phyloP scores from a whole-genome alignment of 495 filamentous ascomycete genomes.

The Acidiella bohemica region DNA sequence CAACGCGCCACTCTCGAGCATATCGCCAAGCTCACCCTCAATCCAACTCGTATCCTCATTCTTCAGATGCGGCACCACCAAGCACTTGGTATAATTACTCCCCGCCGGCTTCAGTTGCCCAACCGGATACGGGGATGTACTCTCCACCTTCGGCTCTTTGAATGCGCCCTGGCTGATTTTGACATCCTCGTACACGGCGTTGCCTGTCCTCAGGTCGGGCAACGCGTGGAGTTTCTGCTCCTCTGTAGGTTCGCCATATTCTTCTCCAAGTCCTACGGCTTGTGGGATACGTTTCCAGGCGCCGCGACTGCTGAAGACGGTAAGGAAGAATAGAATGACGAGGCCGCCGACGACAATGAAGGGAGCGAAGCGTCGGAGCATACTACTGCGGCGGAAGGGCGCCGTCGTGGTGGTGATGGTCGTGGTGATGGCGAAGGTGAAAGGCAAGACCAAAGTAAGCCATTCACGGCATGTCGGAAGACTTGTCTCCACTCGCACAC shows the following conservation, averaged over 20 bases:
- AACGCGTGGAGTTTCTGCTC: slow-evolving; percentile 7
- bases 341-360: slow-evolving; percentile 5
- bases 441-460: too few relatives aligned
- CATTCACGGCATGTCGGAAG: too few relatives aligned
- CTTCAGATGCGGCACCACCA: slow-evolving; percentile 46
- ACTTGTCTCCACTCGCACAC: too few relatives aligned
- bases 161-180: neutral
- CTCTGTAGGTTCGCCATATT: slow-evolving; percentile 1
- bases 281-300: slow-evolving; percentile 13
- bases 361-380: slow-evolving; percentile 7
- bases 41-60: slow-evolving; percentile 52
- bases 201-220: slow-evolving; percentile 6
- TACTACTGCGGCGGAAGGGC: too few relatives aligned
- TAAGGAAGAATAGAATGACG: slow-evolving; percentile 6
- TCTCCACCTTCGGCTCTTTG: slow-evolving; percentile 17
- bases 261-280: slow-evolving; percentile 9
- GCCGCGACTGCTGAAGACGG: slow-evolving; percentile 5
- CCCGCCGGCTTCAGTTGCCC: slow-evolving; percentile 19
- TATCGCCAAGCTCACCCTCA: slow-evolving; percentile 37
- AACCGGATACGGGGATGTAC: slow-evolving; percentile 12
- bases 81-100: slow-evolving; percentile 31
- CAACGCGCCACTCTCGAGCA: slow-evolving; percentile 23
- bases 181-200: neutral
- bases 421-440: too few relatives aligned
- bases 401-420: too few relatives aligned